Evolutionary conservation across 1,139 yeast genomes (phyloP).

Genomic region (Kurtzmaniella quercitrusa): DNA sequence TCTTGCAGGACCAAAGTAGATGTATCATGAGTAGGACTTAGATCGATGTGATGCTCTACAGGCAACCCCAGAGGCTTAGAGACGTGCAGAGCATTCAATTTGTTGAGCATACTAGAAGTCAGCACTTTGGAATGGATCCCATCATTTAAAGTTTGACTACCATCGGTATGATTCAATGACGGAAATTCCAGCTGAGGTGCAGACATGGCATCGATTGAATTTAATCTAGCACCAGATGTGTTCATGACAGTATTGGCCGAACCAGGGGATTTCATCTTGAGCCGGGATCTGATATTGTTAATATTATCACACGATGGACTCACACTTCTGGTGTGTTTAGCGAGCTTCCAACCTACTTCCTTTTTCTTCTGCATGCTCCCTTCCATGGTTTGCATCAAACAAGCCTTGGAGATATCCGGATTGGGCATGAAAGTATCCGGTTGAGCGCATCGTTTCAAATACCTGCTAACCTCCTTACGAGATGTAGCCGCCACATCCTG

Average conservation of each 20-base stretch:
- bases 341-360: constrained; percentile 7
- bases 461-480: constrained; percentile 18
- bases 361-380: neutral
- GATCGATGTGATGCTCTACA: neutral
- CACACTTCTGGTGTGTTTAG: constrained; percentile 10
- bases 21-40: neutral
- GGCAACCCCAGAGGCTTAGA: neutral
- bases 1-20: neutral
- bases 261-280: neutral
- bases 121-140: neutral
- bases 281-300: neutral
- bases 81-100: neutral
- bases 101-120: neutral
- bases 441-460: constrained; percentile 6
- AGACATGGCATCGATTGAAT: neutral
- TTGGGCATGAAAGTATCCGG: neutral
- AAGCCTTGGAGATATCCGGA: neutral
- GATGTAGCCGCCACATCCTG: constrained; percentile 61
- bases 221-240: neutral
- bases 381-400: neutral
- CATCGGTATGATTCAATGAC: neutral
- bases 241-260: constrained; percentile 2
- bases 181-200: neutral
- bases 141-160: neutral
- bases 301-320: constrained; percentile 9